These are phyloP conservation scores for Juncus effusus DNA, from an alignment of 176 grass and related monocot species.

Conservation along the genomic window DNA sequence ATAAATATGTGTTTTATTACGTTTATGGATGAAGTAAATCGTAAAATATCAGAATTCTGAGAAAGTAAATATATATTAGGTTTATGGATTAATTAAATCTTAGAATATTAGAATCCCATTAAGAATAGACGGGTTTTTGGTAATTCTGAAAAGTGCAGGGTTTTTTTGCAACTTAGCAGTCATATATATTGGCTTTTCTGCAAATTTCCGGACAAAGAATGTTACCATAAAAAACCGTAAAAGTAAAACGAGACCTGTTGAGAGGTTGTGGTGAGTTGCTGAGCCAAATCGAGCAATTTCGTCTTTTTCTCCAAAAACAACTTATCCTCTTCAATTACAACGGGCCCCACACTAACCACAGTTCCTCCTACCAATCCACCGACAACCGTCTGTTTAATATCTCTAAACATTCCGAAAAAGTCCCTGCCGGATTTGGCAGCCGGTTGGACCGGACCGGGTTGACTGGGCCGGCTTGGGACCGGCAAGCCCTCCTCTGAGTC, in stretches of 20 bases:
- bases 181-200: conserved; percentile 4
- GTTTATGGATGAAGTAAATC: no score
- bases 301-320: conserved; percentile 62
- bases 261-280: conserved; percentile 63
- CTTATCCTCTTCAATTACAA: conserved; percentile 57
- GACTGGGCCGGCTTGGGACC: neutral
- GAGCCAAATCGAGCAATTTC: conserved; percentile 64
- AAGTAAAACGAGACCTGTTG: conserved; percentile 44
- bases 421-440: conserved; percentile 59
- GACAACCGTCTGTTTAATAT: conserved; percentile 72
- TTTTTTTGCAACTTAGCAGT: neutral
- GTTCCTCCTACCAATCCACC: conserved; percentile 42
- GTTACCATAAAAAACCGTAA: neutral
- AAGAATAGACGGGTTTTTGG: no score
- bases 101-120: no score
- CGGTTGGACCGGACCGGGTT: conserved; percentile 16
- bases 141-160: no score
- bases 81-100: no score
- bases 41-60: no score
- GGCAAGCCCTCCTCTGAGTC: conserved; percentile 21
- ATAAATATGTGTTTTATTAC: no score
- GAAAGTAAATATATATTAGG: no score
- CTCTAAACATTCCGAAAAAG: conserved; percentile 80
- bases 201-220: neutral
- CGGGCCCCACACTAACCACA: conserved; percentile 31